Evolutionary conservation across 768 basidiomycete species (phyloP).

Genomic region (Calocera viscosa): DNA sequence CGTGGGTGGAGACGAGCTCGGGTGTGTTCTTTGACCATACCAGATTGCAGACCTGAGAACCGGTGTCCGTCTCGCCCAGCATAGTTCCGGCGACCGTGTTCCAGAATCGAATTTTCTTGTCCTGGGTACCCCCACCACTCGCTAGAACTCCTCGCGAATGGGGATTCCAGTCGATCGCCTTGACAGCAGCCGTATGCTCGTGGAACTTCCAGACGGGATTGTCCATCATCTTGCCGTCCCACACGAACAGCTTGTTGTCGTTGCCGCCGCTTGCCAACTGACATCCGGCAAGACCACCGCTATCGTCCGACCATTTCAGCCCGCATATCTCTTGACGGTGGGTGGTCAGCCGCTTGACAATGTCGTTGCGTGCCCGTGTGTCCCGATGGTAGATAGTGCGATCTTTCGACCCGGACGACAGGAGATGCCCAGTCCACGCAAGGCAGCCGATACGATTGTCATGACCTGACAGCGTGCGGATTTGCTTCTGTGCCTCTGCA

Average conservation of each 20-base stretch:
- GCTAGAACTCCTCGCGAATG: conserved; percentile 84
- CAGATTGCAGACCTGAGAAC: conserved; percentile 95
- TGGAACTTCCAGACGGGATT: conserved; percentile 85
- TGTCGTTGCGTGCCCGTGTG: conserved; percentile 59
- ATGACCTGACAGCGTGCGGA: conserved; percentile 81
- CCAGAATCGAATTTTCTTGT: conserved; percentile 97
- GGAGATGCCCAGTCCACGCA: conserved; percentile 81
- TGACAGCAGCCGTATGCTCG: conserved; percentile 93
- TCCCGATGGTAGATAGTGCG: conserved; percentile 85
- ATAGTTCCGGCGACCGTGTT: conserved; percentile 77
- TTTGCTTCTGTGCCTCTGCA: conserved; percentile 56
- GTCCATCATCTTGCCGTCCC: conserved; percentile 55
- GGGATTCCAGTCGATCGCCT: conserved; percentile 96
- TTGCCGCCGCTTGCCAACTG: conserved; percentile 88
- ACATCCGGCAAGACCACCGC: conserved; percentile 36
- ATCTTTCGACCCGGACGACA: conserved; percentile 86
- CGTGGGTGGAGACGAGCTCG: conserved; percentile 95
- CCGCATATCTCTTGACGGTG: conserved; percentile 95
- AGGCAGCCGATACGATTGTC: conserved; percentile 81
- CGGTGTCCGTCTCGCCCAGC: conserved; percentile 83
- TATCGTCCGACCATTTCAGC: conserved; percentile 66
- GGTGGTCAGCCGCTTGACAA: conserved; percentile 58
- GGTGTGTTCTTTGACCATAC: conserved; percentile 93
- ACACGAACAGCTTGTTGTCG: conserved; percentile 97
- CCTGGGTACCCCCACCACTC: conserved; percentile 95